phyloP scores from a whole-genome alignment of 164 flowering plant species.

The Tetracentron sinense region DNA sequence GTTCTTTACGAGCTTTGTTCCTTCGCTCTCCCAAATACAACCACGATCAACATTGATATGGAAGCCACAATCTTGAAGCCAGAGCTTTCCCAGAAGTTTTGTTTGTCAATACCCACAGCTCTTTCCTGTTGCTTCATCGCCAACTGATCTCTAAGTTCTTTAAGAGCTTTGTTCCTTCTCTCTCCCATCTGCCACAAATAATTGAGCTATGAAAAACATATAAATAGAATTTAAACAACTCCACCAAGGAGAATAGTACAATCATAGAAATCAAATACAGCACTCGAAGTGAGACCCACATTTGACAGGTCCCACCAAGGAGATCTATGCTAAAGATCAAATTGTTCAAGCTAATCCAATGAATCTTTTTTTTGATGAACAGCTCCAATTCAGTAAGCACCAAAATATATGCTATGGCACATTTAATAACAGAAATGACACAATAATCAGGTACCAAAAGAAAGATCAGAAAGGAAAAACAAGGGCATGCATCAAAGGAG shows the following conservation, averaged over 20 bases:
- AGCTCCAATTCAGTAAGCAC: too few relatives aligned
- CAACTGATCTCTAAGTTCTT: slow-evolving; percentile 78
- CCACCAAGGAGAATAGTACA: background rate
- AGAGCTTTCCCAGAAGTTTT: slow-evolving; percentile 81
- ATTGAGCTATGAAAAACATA: background rate
- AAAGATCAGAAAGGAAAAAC: slow-evolving; percentile 1
- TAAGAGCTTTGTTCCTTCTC: slow-evolving; percentile 71
- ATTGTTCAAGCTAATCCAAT: too few relatives aligned
- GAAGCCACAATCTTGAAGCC: slow-evolving; percentile 82
- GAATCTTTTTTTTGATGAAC: too few relatives aligned
- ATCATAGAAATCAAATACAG: too few relatives aligned
- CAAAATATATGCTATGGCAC: too few relatives aligned
- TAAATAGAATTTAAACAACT: background rate
- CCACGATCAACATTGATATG: slow-evolving; percentile 86
- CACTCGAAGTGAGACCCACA: too few relatives aligned
- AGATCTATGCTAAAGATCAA: background rate
- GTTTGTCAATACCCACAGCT: slow-evolving; percentile 34
- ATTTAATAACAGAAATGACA: too few relatives aligned
- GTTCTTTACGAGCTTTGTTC: slow-evolving; percentile 79
- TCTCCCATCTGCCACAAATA: slow-evolving; percentile 66
- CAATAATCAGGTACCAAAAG: too few relatives aligned
- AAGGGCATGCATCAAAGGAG: background rate
- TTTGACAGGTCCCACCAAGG: background rate
- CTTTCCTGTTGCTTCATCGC: slow-evolving; percentile 41
- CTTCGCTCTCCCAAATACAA: slow-evolving; percentile 87